phyloP scores from a whole-genome alignment of 179 eudicot species.

The Corrigiola litoralis region DNA sequence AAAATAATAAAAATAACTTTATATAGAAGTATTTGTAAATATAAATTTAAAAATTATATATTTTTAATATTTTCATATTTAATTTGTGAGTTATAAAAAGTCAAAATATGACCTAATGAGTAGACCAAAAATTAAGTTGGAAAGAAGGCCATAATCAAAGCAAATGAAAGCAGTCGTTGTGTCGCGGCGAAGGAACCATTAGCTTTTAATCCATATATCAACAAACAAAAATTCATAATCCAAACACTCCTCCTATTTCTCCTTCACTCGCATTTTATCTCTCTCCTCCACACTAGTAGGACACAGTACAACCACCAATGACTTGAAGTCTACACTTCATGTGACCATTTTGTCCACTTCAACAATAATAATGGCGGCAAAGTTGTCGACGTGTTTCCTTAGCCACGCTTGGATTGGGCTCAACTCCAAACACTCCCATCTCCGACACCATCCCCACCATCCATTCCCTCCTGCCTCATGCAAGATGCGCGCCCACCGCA shows the following conservation, averaged over 20 bases:
- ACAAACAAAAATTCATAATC: no score
- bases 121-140: no score
- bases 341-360: neutral
- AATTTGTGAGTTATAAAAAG: no score
- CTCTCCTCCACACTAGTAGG: neutral
- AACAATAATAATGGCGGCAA: slow-evolving; percentile 45
- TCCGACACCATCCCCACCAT: slow-evolving; percentile 6
- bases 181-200: slow-evolving; percentile 12
- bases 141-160: no score
- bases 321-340: neutral
- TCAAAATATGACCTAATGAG: no score
- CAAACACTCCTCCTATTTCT: no score
- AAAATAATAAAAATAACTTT: no score
- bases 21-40: no score
- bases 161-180: slow-evolving; percentile 7
- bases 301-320: no score
- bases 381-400: slow-evolving; percentile 40
- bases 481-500: slow-evolving; percentile 52
- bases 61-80: no score
- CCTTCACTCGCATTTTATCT: no score
- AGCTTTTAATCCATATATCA: neutral
- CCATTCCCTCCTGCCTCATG: slow-evolving; percentile 30
- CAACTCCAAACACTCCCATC: slow-evolving; percentile 24
- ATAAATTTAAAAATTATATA: no score
- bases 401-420: slow-evolving; percentile 33